Base-by-base conservation (phyloP, 2,329 filamentous ascomycete species). In the Xylaria multiplex region DNA sequence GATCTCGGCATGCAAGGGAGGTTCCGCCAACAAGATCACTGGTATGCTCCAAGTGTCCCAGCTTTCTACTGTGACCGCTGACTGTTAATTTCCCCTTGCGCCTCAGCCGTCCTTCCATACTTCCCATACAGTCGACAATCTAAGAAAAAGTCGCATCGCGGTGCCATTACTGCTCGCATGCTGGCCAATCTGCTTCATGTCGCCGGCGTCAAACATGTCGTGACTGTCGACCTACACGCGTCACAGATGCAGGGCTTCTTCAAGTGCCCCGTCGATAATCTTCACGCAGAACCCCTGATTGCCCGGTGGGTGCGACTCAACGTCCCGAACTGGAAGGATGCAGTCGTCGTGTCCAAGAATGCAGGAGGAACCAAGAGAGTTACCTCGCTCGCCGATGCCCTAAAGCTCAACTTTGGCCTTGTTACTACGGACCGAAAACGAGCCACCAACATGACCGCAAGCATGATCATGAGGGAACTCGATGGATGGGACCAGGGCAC, bases 231-330 rank as follows among this genome's bases (percentile, higher is more conserved):
- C 77, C 86, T 99, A 35, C 96, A 99, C 82, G 92, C 92, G 59
- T 93, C 92, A n/a, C 96, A 98, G 82, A 98, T 98, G 93, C 96
- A 99, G 81, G 96, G 96, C 65, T 99, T 99, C 83, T 99, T 99
- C 86, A 92, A 92, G 76, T 97, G 95, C 73, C 96, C 96, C 0
- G 95, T 99, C 66, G 96, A 99, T 80, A 98, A 99, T 77, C 89
- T 99, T 59, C 93, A 97, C 74, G 96, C 96, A 58, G 96, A 99
- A 79, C 95, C 96, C 16, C 86, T 98, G 69, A 93, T 99, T 75
- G 93, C 95, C 60, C 91, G 93, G 73, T 99, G 96, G 96, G 97
- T 99, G 74, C 90, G 91, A 67, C 88, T 91, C 78, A 96, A 97
- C 76, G 91, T 99, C 45, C 85, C 88, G 14, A 88, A 91, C 70